Evolutionary conservation across 2,329 filamentous ascomycete genomes (phyloP).

Genomic region (Aspergillus calidoustus): DNA sequence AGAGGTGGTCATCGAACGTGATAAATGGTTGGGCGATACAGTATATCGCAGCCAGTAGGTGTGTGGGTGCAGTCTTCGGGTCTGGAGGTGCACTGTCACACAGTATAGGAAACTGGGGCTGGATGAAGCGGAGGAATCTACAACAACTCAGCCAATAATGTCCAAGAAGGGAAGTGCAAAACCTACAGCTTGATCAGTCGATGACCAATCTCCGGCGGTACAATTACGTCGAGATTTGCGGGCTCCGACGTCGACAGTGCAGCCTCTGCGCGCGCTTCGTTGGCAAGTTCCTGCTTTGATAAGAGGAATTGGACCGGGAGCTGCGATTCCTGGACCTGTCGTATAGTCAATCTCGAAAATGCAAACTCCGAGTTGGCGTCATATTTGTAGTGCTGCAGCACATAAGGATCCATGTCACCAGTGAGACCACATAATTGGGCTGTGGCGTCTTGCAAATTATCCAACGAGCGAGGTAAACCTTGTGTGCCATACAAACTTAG

Average conservation of each 20-base stretch:
- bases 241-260: not conserved
- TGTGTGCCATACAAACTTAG: too few relatives aligned
- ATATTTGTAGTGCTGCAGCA: constrained; percentile 8
- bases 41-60: not conserved
- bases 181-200: not conserved
- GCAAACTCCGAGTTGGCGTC: constrained; percentile 1
- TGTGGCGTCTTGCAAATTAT: too few relatives aligned
- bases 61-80: not conserved
- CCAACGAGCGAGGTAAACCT: too few relatives aligned
- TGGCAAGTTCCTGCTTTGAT: not conserved
- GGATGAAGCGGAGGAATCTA: not conserved
- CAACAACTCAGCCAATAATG: not conserved
- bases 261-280: not conserved
- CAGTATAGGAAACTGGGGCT: not conserved
- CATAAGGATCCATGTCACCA: constrained; percentile 15
- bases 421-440: constrained; percentile 10
- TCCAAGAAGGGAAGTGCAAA: not conserved
- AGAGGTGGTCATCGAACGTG: not conserved
- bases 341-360: constrained; percentile 13
- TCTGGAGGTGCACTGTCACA: not conserved
- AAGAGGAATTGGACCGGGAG: constrained; percentile 11
- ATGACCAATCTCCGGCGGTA: not conserved
- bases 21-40: not conserved
- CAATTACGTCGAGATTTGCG: not conserved
- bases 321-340: not conserved